Percentiles rank a stretch among this genome's conserved stretches.
phyloP scores from a whole-genome alignment of 140 eudicot species.

The Senecio squalidus region DNA sequence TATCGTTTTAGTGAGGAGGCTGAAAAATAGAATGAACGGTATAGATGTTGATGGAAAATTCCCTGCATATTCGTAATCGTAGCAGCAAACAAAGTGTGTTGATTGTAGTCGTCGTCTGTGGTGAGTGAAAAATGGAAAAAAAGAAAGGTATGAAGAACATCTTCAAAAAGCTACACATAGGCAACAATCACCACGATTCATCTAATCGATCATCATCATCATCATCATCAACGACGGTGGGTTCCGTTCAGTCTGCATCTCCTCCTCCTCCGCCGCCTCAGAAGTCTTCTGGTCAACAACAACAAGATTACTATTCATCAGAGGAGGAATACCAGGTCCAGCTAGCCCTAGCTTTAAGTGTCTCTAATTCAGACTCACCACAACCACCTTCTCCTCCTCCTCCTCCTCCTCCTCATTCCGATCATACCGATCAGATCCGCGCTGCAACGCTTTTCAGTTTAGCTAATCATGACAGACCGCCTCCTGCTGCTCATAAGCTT shows the following conservation, averaged over 20 bases:
- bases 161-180: slow-evolving; percentile 85
- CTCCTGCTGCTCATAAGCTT: slow-evolving; percentile 54
- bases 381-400: no score
- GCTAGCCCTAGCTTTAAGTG: slow-evolving; percentile 91
- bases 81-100: background rate
- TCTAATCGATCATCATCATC: slow-evolving; percentile 46
- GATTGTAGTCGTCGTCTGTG: background rate
- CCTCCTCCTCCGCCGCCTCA: no score
- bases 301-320: slow-evolving; percentile 63
- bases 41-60: no score
- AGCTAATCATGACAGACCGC: slow-evolving; percentile 10
- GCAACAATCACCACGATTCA: slow-evolving; percentile 45
- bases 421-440: slow-evolving; percentile 52
- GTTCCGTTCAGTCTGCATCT: slow-evolving; percentile 19
- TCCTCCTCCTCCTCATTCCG: no score
- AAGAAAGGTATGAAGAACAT: slow-evolving; percentile 75
- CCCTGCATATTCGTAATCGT: no score
- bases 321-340: slow-evolving; percentile 97
- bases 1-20: no score
- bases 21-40: no score
- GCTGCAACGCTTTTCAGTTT: slow-evolving; percentile 38
- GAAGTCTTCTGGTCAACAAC: slow-evolving; percentile 23
- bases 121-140: slow-evolving; percentile 41
- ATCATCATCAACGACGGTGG: slow-evolving; percentile 9
- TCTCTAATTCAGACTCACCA: slow-evolving; percentile 50